Conservation (phyloP, 805 yeast species). For the Metschnikowia bowlesiae region DNA sequence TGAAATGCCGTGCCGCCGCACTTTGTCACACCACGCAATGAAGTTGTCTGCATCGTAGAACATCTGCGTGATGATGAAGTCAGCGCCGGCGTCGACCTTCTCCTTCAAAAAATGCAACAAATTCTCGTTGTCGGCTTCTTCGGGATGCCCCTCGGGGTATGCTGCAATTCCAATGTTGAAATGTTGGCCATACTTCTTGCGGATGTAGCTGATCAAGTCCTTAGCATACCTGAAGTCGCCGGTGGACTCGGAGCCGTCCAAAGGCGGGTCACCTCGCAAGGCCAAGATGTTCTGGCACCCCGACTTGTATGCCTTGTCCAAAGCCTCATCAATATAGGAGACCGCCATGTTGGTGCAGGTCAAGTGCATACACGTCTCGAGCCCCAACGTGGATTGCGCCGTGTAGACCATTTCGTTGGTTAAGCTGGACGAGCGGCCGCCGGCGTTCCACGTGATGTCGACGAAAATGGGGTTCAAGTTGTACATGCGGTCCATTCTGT, state of each 20-base stretch:
- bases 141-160: conserved; percentile 97
- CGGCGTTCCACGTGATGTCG: conserved; percentile 98
- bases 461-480: conserved; percentile 85
- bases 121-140: conserved; percentile 54
- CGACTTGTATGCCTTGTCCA: conserved; percentile 76
- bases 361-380: conserved; percentile 96
- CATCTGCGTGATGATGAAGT: conserved; percentile 93
- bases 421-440: conserved; percentile 77
- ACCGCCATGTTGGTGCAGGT: conserved; percentile 95
- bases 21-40: conserved; percentile 70
- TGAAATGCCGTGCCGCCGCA: conserved; percentile 67
- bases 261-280: conserved; percentile 91
- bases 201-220: conserved; percentile 78
- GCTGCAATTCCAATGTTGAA: conserved; percentile 96
- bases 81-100: conserved; percentile 92
- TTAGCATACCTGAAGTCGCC: conserved; percentile 88
- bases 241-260: conserved; percentile 64
- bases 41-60: conserved; percentile 89
- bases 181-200: conserved; percentile 73
- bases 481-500: conserved; percentile 97
- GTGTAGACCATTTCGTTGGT: conserved; percentile 92
- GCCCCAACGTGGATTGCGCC: conserved; percentile 81
- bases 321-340: conserved; percentile 75
- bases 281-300: conserved; percentile 97
- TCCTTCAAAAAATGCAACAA: conserved; percentile 65